Percentiles rank a stretch among this genome's conserved stretches.
These are phyloP conservation scores for Coemansia sp. DNA, from an alignment of 192 early-diverging fungal species.

Conservation along the genomic window DNA sequence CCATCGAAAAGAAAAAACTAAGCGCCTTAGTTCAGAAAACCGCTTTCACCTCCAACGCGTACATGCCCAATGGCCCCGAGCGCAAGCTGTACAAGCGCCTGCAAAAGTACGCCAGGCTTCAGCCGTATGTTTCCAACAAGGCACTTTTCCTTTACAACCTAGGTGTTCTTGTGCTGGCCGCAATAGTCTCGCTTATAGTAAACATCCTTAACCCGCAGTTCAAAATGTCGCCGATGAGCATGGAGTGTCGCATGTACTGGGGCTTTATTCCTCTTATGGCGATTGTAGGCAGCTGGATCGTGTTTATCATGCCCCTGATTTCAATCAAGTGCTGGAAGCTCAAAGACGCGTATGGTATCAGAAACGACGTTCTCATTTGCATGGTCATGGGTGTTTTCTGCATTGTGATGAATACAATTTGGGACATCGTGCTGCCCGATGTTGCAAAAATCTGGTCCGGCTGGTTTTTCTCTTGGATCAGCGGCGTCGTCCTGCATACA, in stretches of 20 bases:
- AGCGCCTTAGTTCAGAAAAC: slow-evolving; percentile 3
- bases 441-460: slow-evolving; percentile 38
- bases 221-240: slow-evolving; percentile 26
- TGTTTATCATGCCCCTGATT: slow-evolving; percentile 31
- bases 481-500: slow-evolving; percentile 27
- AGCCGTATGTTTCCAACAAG: slow-evolving; percentile 29
- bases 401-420: slow-evolving; percentile 24
- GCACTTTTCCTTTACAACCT: slow-evolving; percentile 22
- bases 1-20: slow-evolving; percentile 20
- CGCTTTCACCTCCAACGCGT: neutral
- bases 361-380: slow-evolving; percentile 40
- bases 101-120: slow-evolving; percentile 38
- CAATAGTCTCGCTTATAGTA: slow-evolving; percentile 30
- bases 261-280: slow-evolving; percentile 31
- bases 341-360: slow-evolving; percentile 48
- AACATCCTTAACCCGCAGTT: slow-evolving; percentile 49
- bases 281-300: slow-evolving; percentile 13
- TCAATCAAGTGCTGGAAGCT: slow-evolving; percentile 42
- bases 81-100: slow-evolving; percentile 25
- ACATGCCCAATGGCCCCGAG: slow-evolving; percentile 13
- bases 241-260: slow-evolving; percentile 39
- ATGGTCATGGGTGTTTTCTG: slow-evolving; percentile 25
- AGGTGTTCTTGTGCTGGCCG: slow-evolving; percentile 13
- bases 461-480: slow-evolving; percentile 44
- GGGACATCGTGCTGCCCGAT: slow-evolving; percentile 31